These are phyloP conservation scores for Austroboletus niveus DNA, from an alignment of 1,284 basidiomycete genomes.

Conservation along the genomic window DNA sequence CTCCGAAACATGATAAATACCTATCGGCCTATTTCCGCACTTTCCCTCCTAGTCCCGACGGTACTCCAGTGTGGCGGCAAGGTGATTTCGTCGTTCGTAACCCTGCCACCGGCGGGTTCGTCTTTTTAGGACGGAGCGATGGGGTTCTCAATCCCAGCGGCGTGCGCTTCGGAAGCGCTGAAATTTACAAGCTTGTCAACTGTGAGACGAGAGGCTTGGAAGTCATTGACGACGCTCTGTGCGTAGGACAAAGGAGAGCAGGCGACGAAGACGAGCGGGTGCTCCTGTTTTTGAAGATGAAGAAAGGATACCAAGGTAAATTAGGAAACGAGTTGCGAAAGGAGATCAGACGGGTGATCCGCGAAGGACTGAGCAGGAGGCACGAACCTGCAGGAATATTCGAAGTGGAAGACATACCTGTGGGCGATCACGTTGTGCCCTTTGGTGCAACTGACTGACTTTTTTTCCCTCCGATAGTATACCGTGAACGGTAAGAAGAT, in stretches of 20 bases:
- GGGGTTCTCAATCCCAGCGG: conserved; percentile 82
- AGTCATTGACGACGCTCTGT: conserved; percentile 70
- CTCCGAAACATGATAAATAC: conserved; percentile 60
- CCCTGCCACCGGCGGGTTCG: conserved; percentile 57
- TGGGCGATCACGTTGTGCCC: conserved; percentile 33
- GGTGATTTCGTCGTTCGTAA: conserved; percentile 71
- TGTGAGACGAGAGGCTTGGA: conserved; percentile 48
- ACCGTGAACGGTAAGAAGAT: conserved; percentile 75
- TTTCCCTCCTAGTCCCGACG: conserved; percentile 47
- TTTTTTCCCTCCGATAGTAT: conserved; percentile 41
- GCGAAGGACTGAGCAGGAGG: conserved; percentile 64
- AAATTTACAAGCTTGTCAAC: conserved; percentile 77
- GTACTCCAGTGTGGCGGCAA: conserved; percentile 54
- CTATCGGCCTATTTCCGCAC: conserved; percentile 76
- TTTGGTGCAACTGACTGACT: too few species aligned
- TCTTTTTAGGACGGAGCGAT: conserved; percentile 63
- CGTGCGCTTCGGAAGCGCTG: conserved; percentile 84
- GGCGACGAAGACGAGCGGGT: conserved; percentile 82
- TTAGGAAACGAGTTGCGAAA: conserved; percentile 45
- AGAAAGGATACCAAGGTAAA: conserved; percentile 49
- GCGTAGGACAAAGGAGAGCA: conserved; percentile 76
- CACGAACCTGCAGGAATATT: conserved; percentile 73
- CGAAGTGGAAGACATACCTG: conserved; percentile 61
- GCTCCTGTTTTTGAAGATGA: conserved; percentile 81
- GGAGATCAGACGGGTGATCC: conserved; percentile 59